Percentiles rank a stretch among this genome's conserved stretches.
These are phyloP conservation scores for Cochlearia excelsa DNA, from an alignment of 345 rosid species.

Conservation along the genomic window DNA sequence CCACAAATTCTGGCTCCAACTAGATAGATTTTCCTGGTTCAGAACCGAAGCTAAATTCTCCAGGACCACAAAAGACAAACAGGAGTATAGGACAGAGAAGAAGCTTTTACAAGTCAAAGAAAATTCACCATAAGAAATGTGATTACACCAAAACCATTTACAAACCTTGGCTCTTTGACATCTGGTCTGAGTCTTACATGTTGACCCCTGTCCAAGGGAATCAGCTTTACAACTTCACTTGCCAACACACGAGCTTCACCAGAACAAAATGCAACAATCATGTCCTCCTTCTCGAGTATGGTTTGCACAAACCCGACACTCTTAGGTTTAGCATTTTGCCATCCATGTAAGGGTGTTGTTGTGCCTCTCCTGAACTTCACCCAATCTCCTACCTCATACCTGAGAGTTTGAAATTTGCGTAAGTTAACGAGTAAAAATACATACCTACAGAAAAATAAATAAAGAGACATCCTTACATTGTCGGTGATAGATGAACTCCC, in stretches of 20 bases:
- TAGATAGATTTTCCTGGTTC: slow-evolving; percentile 6
- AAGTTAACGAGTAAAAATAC: slow-evolving; percentile 11
- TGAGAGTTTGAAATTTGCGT: slow-evolving; percentile 32
- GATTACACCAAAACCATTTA: slow-evolving; percentile 11
- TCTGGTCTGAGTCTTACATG: slow-evolving; percentile 79
- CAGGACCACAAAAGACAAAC: slow-evolving; percentile 8
- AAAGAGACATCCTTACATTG: slow-evolving; percentile 56
- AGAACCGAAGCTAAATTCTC: slow-evolving; percentile 10
- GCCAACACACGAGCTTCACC: slow-evolving; percentile 84
- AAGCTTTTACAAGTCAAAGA: slow-evolving; percentile 12
- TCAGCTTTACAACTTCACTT: slow-evolving; percentile 77
- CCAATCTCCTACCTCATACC: slow-evolving; percentile 97
- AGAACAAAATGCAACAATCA: slow-evolving; percentile 82
- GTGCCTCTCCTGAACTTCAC: slow-evolving; percentile 84
- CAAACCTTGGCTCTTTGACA: slow-evolving; percentile 90
- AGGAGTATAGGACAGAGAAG: neutral
- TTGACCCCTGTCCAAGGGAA: slow-evolving; percentile 95
- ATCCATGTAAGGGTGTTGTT: slow-evolving; percentile 67
- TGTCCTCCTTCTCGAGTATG: slow-evolving; percentile 65
- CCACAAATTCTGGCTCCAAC: slow-evolving; percentile 21
- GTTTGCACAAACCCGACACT: slow-evolving; percentile 97
- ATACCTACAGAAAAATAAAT: slow-evolving; percentile 21
- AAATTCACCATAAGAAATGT: neutral
- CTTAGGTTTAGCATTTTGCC: slow-evolving; percentile 89
- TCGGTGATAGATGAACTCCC: slow-evolving; percentile 84